A percentile compares a stretch with the other conserved stretches of the same genome.
phyloP scores from a whole-genome alignment of 108 stramenopile genomes.

The Nannochloropsis oceanica region DNA sequence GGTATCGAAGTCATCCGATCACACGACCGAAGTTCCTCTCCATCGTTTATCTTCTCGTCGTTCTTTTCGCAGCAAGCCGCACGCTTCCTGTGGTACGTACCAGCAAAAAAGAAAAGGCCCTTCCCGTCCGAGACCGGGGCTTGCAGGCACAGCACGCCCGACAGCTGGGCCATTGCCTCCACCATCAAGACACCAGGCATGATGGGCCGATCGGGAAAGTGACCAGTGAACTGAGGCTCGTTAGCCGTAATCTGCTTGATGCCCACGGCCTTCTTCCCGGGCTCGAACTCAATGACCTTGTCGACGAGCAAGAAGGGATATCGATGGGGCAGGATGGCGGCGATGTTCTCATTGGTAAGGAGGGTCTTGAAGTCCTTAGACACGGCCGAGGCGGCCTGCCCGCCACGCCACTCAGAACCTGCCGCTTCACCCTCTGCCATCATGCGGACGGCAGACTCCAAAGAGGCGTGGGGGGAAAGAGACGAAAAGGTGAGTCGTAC shows the following conservation, averaged over 20 bases:
- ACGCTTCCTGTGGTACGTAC: conserved; percentile 38
- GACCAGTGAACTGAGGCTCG: conserved; percentile 94
- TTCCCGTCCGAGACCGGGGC: conserved; percentile 28
- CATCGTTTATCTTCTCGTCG: neutral
- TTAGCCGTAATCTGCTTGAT: conserved; percentile 85
- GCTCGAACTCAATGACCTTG: conserved; percentile 67
- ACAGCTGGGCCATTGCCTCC: conserved; percentile 92
- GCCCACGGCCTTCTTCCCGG: conserved; percentile 80
- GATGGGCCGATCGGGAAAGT: conserved; percentile 88
- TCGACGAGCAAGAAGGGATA: conserved; percentile 56
- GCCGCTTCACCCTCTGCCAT: neutral
- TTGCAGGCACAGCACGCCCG: conserved; percentile 74
- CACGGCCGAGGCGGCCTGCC: conserved; percentile 29
- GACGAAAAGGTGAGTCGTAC: too few relatives aligned
- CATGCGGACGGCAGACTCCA: neutral
- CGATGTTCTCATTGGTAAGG: conserved; percentile 71
- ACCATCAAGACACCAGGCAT: conserved; percentile 89
- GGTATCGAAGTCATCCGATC: neutral
- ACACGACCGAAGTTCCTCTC: neutral
- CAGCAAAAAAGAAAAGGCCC: conserved; percentile 91
- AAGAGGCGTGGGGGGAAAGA: neutral
- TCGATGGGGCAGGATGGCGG: conserved; percentile 75
- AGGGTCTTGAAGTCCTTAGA: conserved; percentile 52
- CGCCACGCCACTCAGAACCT: neutral
- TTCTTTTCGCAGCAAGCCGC: too few relatives aligned